Evolutionary conservation across 1,284 basidiomycete species (phyloP).

Genomic region (Ceratobasidium sp.): DNA sequence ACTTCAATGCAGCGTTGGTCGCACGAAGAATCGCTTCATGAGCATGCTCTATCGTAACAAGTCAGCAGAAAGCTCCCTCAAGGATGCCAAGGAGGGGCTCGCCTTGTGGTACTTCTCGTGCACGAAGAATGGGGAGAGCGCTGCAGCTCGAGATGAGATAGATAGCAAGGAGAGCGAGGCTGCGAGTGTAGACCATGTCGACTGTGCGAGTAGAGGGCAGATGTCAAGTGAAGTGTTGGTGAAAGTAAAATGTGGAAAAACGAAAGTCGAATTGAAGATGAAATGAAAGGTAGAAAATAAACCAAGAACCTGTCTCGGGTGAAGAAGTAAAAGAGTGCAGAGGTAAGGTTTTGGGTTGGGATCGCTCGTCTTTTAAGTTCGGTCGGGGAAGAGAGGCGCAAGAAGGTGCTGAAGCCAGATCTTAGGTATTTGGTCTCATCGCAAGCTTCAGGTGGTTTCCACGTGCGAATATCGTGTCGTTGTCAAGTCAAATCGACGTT

Average conservation of each 20-base stretch:
- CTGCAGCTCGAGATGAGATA: constrained; percentile 25
- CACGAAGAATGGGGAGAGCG: constrained; percentile 52
- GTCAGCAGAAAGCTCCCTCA: background rate
- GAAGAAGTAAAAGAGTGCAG: constrained; percentile 48
- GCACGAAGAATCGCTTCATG: constrained; percentile 64
- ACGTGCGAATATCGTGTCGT: constrained; percentile 29
- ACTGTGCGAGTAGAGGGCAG: constrained; percentile 15
- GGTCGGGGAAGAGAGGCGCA: background rate
- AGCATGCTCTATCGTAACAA: constrained; percentile 62
- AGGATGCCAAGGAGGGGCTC: constrained; percentile 31
- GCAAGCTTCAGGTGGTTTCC: constrained; percentile 13
- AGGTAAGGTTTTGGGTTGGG: constrained; percentile 11
- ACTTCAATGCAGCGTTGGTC: constrained; percentile 56
- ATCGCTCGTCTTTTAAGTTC: constrained; percentile 11
- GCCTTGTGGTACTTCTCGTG: constrained; percentile 73
- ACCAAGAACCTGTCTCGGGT: constrained; percentile 67
- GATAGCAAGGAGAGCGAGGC: constrained; percentile 48
- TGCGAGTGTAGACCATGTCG: constrained; percentile 30
- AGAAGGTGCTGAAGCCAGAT: background rate
- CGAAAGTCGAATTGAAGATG: constrained; percentile 35
- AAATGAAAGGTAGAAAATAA: constrained; percentile 46
- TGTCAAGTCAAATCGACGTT: constrained; percentile 12
- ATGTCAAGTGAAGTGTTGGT: constrained; percentile 34
- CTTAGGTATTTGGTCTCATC: background rate
- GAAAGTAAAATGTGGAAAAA: constrained; percentile 18